A percentile compares a stretch with the other conserved stretches of the same genome.
Conservation (phyloP, 1,139 yeast species). For the Pichia sp. region DNA sequence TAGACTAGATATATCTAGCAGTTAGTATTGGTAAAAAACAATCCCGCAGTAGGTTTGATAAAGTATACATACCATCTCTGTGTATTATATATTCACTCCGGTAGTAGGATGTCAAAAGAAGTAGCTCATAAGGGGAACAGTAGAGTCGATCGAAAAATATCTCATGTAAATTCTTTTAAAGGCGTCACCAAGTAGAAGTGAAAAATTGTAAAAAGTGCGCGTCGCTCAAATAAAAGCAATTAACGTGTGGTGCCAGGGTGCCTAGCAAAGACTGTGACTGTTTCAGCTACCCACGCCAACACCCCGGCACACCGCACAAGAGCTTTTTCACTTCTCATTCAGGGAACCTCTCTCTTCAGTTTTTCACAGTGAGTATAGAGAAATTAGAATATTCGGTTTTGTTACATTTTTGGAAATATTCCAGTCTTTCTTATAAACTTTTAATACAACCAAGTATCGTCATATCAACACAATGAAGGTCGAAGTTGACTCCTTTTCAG, state of each 20-base stretch:
- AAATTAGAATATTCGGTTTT: not conserved
- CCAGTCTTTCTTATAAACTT: not conserved
- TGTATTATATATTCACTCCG: constrained; percentile 75
- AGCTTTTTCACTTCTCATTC: not conserved
- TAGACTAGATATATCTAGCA: not conserved
- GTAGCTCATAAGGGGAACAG: not conserved
- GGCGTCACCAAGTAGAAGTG: too few relatives aligned
- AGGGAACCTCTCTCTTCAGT: not conserved
- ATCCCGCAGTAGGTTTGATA: not conserved
- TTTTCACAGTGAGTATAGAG: not conserved
- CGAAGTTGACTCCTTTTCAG: constrained; percentile 99
- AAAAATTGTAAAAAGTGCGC: not conserved
- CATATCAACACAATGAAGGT: constrained; percentile 67
- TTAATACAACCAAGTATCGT: constrained; percentile 6
- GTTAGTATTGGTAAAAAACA: constrained; percentile 1
- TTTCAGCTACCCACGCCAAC: not conserved
- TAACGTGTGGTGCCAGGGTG: not conserved
- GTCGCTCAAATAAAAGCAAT: not conserved
- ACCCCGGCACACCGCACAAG: not conserved
- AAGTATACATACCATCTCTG: constrained; percentile 92
- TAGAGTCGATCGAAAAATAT: not conserved
- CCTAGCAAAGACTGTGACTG: not conserved
- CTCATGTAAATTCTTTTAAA: not conserved
- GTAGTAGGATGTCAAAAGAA: constrained; percentile 33
- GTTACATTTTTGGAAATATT: not conserved